Percentiles rank a stretch among this genome's conserved stretches.
These are phyloP conservation scores for Colletotrichum neosansevieriae DNA, from an alignment of 2,329 filamentous ascomycete genomes.

Conservation along the genomic window DNA sequence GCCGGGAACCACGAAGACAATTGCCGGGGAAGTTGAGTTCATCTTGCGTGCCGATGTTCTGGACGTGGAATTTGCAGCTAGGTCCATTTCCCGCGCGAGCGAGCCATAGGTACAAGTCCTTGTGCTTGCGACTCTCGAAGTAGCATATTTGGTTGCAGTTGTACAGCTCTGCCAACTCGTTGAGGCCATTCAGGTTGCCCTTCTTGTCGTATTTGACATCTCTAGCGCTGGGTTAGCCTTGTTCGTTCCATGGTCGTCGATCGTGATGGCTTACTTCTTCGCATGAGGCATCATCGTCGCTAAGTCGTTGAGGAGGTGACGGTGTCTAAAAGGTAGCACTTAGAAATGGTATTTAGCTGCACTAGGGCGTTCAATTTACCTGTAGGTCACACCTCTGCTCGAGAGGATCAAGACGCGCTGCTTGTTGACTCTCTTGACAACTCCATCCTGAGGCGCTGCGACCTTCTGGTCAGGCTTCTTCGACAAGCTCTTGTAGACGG, in stretches of 20 bases:
- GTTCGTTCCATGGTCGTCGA: background rate
- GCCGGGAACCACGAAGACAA: conserved; percentile 66
- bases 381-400: conserved; percentile 90
- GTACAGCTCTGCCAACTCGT: conserved; percentile 79
- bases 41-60: conserved; percentile 95
- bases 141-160: conserved; percentile 59
- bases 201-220: conserved; percentile 97
- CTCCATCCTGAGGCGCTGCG: conserved; percentile 61
- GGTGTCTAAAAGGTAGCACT: conserved; percentile 71
- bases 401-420: conserved; percentile 89
- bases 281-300: conserved; percentile 90
- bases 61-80: conserved; percentile 77
- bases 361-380: conserved; percentile 58
- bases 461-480: conserved; percentile 66
- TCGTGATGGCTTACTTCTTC: conserved; percentile 69
- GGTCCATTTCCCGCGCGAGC: conserved; percentile 69
- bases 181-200: conserved; percentile 85
- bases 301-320: conserved; percentile 92
- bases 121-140: conserved; percentile 93
- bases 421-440: conserved; percentile 68
- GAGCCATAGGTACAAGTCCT: conserved; percentile 92
- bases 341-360: no score
- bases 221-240: conserved; percentile 2
- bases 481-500: conserved; percentile 81
- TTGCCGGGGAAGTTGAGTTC: conserved; percentile 98